A percentile compares a stretch with the other conserved stretches of the same genome.
Conservation (phyloP, 2,329 filamentous ascomycete genomes). For the Penicillium hesseltinei region DNA sequence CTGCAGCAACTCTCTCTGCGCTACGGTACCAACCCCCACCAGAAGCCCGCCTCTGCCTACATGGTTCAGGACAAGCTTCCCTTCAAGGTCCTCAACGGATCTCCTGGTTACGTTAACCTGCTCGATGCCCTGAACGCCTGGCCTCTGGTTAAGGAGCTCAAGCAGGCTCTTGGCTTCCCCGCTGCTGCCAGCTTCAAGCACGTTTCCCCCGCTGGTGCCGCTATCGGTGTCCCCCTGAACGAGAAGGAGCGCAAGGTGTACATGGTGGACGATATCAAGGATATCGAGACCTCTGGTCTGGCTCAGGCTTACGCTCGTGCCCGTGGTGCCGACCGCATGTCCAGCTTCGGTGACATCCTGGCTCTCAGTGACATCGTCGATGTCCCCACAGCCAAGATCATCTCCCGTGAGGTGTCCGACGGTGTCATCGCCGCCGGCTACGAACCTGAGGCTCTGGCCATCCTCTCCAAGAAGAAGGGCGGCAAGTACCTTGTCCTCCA, state of each 20-base stretch:
- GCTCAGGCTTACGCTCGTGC: slow-evolving; percentile 96
- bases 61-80: slow-evolving; percentile 71
- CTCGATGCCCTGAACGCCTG: slow-evolving; percentile 95
- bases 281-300: slow-evolving; percentile 78
- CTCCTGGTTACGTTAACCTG: slow-evolving; percentile 96
- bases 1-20: slow-evolving; percentile 80
- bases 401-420: slow-evolving; percentile 95
- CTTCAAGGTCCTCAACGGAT: slow-evolving; percentile 89
- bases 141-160: slow-evolving; percentile 95
- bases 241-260: slow-evolving; percentile 94
- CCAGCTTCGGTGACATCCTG: slow-evolving; percentile 95
- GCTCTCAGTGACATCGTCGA: slow-evolving; percentile 90
- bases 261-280: slow-evolving; percentile 94
- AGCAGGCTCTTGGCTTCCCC: slow-evolving; percentile 78
- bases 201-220: slow-evolving; percentile 92
- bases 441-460: slow-evolving; percentile 77
- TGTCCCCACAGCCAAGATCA: slow-evolving; percentile 91
- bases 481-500: slow-evolving; percentile 95
- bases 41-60: slow-evolving; percentile 91
- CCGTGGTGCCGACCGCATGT: slow-evolving; percentile 95
- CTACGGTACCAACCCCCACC: slow-evolving; percentile 96
- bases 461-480: slow-evolving; percentile 96
- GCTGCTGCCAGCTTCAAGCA: slow-evolving; percentile 99
- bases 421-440: slow-evolving; percentile 92
- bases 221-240: slow-evolving; percentile 83